Base-by-base conservation (phyloP, 2,329 filamentous ascomycete species). In the Trichophaea hybrida region DNA sequence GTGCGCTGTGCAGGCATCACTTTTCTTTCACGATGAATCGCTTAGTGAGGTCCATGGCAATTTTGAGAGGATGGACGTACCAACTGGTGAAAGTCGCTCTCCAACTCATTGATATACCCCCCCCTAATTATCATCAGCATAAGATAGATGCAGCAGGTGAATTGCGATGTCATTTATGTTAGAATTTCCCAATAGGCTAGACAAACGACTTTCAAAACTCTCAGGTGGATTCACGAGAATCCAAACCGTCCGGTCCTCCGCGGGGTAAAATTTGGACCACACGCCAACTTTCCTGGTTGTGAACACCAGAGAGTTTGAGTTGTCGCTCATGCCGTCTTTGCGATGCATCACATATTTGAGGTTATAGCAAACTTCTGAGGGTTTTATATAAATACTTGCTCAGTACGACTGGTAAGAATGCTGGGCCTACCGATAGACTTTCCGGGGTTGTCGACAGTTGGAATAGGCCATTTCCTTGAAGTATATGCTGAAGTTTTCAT, bases 281-380 rank as follows among this genome's bases (percentile, higher is more conserved):
- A 60, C 5, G 6, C 59, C 59, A 15, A 53, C 58, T 32, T 60
- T 60, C 17, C 55, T 15, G 4, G 38, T 57, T 13, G 35, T 33
- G 37, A 37, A 57, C 38, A n/a, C 35, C 6, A 46, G 31, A 31
- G 33, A 4, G 38, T 7, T 37, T 3, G 44, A 1, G 37, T 54
- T 33, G 13, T 52, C 33, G 35, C 46, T 35, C 10, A 31, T 13
- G 17, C 35, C 31, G 38, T 43, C 38, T 43, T 43, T 10, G 38
- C 24, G 24, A 1, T 24, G 24, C 24, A 24, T 43, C 38, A 33
- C 43, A 43, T 59, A 40, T 53, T 56, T 56, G 17, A 59, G 34
- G 52, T 59, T 59, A 32, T 59, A 59, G 31, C 52, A 59, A 24
- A 57, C 8, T 34, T 59, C 58, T 59, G 15, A 1, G 24, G 24